Conservation (phyloP, 169 alveolate species). For the Cryptosporidium canis region DNA sequence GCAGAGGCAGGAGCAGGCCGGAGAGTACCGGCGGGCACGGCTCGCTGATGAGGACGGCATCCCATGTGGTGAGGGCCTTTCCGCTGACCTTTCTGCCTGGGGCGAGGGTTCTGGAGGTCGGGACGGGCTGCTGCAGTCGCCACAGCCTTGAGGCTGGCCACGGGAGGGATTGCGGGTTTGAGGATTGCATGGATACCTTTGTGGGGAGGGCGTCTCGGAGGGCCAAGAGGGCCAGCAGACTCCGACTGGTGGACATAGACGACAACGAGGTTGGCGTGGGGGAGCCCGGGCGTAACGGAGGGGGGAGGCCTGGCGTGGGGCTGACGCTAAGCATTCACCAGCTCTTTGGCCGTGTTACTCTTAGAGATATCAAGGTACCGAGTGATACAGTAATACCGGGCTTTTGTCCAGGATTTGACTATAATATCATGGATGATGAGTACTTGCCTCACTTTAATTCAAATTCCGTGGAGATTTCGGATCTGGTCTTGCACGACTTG, state of each 20-base stretch:
- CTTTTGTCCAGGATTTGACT: not conserved
- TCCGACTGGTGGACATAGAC: constrained; percentile 4
- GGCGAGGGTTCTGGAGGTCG: constrained; percentile 6
- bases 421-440: not conserved
- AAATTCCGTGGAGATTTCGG: not conserved
- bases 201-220: not conserved
- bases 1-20: not conserved
- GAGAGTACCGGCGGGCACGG: not conserved
- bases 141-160: not conserved
- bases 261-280: not conserved
- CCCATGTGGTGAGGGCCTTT: not conserved
- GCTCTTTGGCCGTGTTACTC: constrained; percentile 9
- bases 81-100: constrained; percentile 20
- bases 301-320: not conserved
- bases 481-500: not conserved
- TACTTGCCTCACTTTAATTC: constrained; percentile 5
- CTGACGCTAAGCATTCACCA: not conserved
- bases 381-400: not conserved
- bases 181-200: not conserved
- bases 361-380: not conserved
- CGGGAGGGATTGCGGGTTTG: not conserved
- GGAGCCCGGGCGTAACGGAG: not conserved
- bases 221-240: not conserved
- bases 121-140: not conserved
- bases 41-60: constrained; percentile 21